phyloP scores from a whole-genome alignment of 495 filamentous ascomycete species.

The Xylaria castorea region DNA sequence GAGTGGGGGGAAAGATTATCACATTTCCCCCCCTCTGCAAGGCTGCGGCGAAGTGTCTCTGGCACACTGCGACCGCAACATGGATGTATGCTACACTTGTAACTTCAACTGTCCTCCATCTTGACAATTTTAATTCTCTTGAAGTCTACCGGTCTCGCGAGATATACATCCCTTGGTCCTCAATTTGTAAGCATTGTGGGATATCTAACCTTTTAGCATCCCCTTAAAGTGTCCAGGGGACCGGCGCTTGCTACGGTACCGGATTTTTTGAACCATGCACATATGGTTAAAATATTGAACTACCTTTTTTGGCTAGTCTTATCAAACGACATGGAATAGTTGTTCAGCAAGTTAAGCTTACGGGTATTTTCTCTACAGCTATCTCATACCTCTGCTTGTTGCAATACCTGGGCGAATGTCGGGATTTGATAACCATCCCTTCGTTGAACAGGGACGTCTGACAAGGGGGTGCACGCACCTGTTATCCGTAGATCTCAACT shows the following conservation, averaged over 20 bases:
- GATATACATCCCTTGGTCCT: background rate
- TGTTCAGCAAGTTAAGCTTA: background rate
- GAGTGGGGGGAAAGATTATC: background rate
- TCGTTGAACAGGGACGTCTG: background rate
- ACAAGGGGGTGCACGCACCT: background rate
- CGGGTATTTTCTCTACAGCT: background rate
- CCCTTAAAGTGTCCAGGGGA: background rate
- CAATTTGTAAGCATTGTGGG: background rate
- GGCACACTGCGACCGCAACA: background rate
- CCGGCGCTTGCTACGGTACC: background rate
- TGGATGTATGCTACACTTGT: background rate
- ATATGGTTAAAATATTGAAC: background rate
- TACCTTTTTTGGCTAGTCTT: background rate
- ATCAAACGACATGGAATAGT: background rate
- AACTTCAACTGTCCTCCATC: background rate
- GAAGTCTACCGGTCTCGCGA: background rate
- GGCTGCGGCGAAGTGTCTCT: constrained; percentile 20
- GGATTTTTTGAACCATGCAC: background rate
- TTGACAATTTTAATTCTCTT: background rate
- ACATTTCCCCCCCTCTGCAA: constrained; percentile 2
- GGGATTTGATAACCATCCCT: background rate
- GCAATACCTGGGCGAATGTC: background rate
- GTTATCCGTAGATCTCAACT: background rate
- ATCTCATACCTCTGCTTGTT: background rate
- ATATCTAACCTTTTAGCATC: no score